Evolutionary conservation across 1,284 basidiomycete species (phyloP).

Genomic region (Cutaneotrichosporon sp.): DNA sequence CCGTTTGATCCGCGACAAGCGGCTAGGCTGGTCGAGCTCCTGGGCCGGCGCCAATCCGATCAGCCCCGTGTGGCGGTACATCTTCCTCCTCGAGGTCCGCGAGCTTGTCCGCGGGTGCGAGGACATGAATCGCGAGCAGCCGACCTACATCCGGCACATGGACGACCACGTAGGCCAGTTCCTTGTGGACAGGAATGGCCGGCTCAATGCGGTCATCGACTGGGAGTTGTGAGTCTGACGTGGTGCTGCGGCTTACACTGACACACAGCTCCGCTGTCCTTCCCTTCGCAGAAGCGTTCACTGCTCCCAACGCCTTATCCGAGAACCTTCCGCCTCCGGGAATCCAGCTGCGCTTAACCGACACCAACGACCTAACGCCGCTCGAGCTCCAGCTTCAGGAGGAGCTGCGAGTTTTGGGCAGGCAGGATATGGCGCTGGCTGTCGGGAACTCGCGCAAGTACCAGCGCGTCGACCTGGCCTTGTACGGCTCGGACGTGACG

Average conservation of each 20-base stretch:
- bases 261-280: background rate
- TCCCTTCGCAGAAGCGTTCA: background rate
- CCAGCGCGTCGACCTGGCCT: background rate
- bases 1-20: background rate
- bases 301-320: background rate
- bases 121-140: background rate
- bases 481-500: background rate
- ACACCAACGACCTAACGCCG: background rate
- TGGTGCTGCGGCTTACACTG: background rate
- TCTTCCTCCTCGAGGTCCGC: too few species aligned
- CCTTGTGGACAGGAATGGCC: background rate
- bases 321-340: background rate
- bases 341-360: background rate
- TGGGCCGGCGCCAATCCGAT: too few species aligned
- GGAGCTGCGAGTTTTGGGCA: background rate
- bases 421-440: background rate
- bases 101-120: too few species aligned
- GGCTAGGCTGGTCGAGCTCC: too few species aligned
- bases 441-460: background rate
- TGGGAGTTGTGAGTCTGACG: slow-evolving; percentile 4
- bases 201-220: background rate
- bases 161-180: background rate
- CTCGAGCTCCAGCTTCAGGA: background rate
- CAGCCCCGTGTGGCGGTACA: too few species aligned
- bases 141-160: slow-evolving; percentile 1